Base-by-base conservation (phyloP, 1,284 basidiomycete species). In the Cryptococcus deneoformans region DNA sequence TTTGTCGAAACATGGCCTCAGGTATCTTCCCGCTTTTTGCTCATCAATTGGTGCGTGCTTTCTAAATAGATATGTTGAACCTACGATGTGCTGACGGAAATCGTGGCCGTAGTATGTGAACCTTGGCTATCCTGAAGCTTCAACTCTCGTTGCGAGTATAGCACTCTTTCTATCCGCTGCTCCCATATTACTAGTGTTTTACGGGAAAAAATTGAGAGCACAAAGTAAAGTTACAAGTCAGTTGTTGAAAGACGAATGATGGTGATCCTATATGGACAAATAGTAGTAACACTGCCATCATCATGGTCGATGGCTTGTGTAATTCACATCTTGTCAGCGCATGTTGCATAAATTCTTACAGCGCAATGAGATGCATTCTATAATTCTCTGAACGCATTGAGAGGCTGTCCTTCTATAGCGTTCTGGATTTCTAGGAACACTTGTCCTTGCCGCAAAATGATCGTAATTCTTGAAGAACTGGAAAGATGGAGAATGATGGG, bases 21-120 rank as follows among this genome's bases (percentile, higher is more conserved):
- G 69, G 66, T 5, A 40, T 67, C 2, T 74, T 77, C 52, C 75
- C 76, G 2, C 20, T 71, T 79, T 78, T 77, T 52, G 69, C 63
- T 1, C 46, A 60, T 37, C 63, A 63, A 35, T 72, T 77, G 69
- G 63, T 65, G 16, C 2, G 14, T n/a, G 20, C 12, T n/a, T 47
- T 8, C 48, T 61, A 43, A 53, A 56, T 43, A 2, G 14, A 42
- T 5, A 44, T 46, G 11, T 40, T 14, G 24, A n/a, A 29, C 29
- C 14, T n/a, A 16, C 29, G n/a, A 12, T 12, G 46, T 20, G 20
- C 20, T 20, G 20, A 20, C 20, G 20, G 20, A 20, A 20, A 20
- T 20, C 20, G 20, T 20, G 20, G 20, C 46, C 2, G 6, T 57
- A 64, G 69, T 78, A 77, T 64, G 62, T 42, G 7, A 6, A 14